Conservation (phyloP, 345 rosid genomes). For the Carallia brachiata region DNA sequence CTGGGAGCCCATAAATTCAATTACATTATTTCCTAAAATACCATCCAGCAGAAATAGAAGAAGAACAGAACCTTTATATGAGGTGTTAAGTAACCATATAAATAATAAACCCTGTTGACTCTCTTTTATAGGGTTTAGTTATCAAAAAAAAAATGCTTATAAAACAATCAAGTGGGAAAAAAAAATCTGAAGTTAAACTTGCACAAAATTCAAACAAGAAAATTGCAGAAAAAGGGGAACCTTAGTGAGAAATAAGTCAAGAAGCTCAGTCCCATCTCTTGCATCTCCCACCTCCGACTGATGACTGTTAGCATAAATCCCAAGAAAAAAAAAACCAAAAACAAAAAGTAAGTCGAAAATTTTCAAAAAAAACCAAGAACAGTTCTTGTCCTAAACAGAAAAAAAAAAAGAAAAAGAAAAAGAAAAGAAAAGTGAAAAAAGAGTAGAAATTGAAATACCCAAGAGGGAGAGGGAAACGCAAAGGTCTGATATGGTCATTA, state of each 20-base stretch:
- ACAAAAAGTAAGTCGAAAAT: neutral
- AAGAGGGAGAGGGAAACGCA: conserved; percentile 25
- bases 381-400: neutral
- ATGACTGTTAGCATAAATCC: conserved; percentile 18
- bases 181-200: neutral
- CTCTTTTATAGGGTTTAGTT: neutral
- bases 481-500: conserved; percentile 22
- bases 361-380: neutral
- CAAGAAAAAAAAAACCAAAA: neutral
- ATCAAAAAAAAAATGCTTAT: neutral
- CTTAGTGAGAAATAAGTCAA: conserved; percentile 58
- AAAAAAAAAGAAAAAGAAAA: neutral
- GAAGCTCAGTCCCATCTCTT: conserved; percentile 56
- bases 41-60: no score
- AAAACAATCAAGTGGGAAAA: neutral
- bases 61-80: no score
- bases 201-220: neutral
- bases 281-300: conserved; percentile 50
- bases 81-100: no score
- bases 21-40: no score
- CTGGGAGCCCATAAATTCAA: no score
- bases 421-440: neutral
- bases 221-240: conserved; percentile 20
- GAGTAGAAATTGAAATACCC: conserved; percentile 13
- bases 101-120: neutral